phyloP scores from a whole-genome alignment of 306 rosid genomes.

The Acacia melanoxylon region DNA sequence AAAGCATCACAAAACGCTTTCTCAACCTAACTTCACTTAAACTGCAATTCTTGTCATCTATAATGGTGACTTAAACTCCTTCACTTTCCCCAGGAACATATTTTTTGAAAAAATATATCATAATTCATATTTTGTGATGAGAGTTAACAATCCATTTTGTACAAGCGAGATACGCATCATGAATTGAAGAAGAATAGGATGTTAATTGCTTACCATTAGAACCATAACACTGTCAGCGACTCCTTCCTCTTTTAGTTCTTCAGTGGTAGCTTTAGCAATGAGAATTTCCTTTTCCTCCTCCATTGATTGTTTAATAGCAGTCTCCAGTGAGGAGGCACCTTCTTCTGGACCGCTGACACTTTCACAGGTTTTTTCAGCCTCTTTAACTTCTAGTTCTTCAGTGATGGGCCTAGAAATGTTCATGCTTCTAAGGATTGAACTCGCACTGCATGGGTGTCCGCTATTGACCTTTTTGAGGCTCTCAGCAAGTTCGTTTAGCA shows the following conservation, averaged over 20 bases:
- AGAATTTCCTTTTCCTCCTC: constrained; percentile 76
- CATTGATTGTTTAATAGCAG: constrained; percentile 69
- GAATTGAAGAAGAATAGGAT: background rate
- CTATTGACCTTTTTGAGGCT: constrained; percentile 53
- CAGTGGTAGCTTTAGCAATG: constrained; percentile 79
- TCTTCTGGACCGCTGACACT: constrained; percentile 33
- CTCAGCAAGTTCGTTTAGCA: constrained; percentile 77
- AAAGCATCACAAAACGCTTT: constrained; percentile 8
- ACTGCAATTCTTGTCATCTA: background rate
- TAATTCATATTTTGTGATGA: background rate
- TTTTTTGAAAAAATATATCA: background rate
- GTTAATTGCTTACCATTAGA: constrained; percentile 50
- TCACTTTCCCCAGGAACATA: background rate
- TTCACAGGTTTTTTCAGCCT: constrained; percentile 27
- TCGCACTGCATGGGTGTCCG: constrained; percentile 66
- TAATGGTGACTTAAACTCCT: background rate
- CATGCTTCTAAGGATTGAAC: constrained; percentile 57
- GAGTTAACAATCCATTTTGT: background rate
- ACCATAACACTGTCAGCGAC: constrained; percentile 56
- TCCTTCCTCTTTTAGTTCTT: constrained; percentile 84
- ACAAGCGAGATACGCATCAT: background rate
- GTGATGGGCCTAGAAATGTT: constrained; percentile 38
- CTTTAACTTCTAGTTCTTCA: constrained; percentile 30
- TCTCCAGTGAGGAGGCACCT: constrained; percentile 46
- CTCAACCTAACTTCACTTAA: background rate